These are phyloP conservation scores for Mercurialis annua DNA, from an alignment of 345 rosid species.

Conservation along the genomic window DNA sequence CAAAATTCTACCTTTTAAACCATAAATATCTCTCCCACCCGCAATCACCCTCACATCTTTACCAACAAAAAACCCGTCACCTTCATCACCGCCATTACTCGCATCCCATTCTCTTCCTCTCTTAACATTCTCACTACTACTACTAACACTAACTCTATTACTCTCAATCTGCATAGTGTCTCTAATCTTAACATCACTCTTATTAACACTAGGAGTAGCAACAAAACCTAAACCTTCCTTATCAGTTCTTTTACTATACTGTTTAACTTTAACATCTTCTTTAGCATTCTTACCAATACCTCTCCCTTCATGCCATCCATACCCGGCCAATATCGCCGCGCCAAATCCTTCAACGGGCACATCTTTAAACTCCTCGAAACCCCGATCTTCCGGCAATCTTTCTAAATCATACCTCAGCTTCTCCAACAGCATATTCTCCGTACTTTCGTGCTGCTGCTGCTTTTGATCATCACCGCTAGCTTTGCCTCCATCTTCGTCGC, in stretches of 20 bases:
- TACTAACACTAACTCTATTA: not conserved
- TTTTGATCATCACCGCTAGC: conserved; percentile 4
- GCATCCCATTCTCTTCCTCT: conserved; percentile 4
- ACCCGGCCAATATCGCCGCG: conserved; percentile 68
- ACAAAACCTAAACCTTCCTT: conserved; percentile 59
- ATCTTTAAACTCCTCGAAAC: conserved; percentile 57
- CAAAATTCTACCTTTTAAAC: conserved; percentile 53
- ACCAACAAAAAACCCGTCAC: conserved; percentile 42
- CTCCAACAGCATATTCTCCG: conserved; percentile 42
- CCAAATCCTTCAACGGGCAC: conserved; percentile 78
- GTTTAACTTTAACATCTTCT: conserved; percentile 61
- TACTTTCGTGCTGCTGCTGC: conserved; percentile 9
- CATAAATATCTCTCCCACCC: conserved; percentile 41
- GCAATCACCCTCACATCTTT: conserved; percentile 56
- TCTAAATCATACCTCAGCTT: conserved; percentile 49
- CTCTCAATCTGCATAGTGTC: not conserved
- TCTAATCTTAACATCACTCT: not conserved
- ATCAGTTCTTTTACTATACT: conserved; percentile 47
- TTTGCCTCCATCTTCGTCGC: not conserved
- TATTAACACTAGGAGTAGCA: conserved; percentile 5
- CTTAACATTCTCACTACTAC: not conserved
- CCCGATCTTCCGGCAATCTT: conserved; percentile 61
- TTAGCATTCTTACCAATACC: conserved; percentile 80
- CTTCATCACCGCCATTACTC: conserved; percentile 21
- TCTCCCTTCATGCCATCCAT: conserved; percentile 80